phyloP scores from a whole-genome alignment of 441 rosid species.

The Manihot esculenta region DNA sequence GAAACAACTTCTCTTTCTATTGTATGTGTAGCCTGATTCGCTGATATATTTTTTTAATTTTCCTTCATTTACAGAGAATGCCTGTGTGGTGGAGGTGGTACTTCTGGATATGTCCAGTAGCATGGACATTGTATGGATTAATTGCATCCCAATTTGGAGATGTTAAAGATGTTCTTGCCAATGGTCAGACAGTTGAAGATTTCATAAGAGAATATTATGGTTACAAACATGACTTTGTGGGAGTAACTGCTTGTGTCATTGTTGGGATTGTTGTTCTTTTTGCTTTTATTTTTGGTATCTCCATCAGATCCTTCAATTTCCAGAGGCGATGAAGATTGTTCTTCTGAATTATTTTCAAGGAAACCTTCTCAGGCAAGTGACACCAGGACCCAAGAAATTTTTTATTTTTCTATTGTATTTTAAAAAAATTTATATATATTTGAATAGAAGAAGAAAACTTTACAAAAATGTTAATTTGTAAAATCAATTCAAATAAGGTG shows the following conservation, averaged over 20 bases:
- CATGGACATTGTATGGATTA: constrained; percentile 62
- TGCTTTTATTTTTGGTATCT: constrained; percentile 31
- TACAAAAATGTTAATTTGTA: too few relatives aligned
- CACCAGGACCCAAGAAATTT: too few relatives aligned
- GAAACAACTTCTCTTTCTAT: too few relatives aligned
- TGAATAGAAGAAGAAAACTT: too few relatives aligned
- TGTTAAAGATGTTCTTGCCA: constrained; percentile 12
- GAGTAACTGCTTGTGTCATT: constrained; percentile 33
- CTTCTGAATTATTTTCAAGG: not conserved
- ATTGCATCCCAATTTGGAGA: constrained; percentile 53
- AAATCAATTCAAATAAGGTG: too few relatives aligned
- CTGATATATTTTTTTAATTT: too few relatives aligned
- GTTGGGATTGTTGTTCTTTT: constrained; percentile 32
- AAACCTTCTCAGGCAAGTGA: not conserved
- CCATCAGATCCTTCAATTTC: constrained; percentile 39
- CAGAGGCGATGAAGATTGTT: constrained; percentile 17
- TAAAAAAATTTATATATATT: too few relatives aligned
- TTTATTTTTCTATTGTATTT: too few relatives aligned
- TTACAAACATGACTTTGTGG: constrained; percentile 36
- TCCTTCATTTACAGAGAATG: constrained; percentile 31
- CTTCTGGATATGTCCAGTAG: constrained; percentile 51
- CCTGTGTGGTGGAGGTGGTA: constrained; percentile 77
- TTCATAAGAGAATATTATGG: constrained; percentile 32
- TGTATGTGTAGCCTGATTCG: too few relatives aligned
- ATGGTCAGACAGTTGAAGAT: constrained; percentile 24